Evolutionary conservation across 345 rosid genomes (phyloP).

Genomic region (Eucalyptus paniculata): DNA sequence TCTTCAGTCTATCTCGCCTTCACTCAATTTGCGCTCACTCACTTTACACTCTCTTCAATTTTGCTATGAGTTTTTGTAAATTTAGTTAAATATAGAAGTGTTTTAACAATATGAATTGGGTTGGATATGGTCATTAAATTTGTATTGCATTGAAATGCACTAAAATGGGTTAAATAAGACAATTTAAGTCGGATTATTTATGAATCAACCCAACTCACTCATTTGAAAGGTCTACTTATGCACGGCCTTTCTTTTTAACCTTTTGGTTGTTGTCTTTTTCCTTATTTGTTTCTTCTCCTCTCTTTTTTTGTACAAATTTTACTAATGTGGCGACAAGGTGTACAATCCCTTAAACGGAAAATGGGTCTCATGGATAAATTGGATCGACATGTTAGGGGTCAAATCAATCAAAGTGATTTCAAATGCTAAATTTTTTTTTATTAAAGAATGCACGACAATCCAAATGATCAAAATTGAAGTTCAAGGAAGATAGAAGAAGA

Average conservation of each 20-base stretch:
- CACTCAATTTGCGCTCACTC: accelerated
- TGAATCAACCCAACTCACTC: not conserved
- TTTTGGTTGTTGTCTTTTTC: not conserved
- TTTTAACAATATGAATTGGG: too few species aligned
- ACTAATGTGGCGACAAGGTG: not conserved
- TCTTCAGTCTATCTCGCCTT: not conserved
- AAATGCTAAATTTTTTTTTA: not conserved
- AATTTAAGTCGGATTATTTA: too few species aligned
- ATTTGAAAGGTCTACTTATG: too few species aligned
- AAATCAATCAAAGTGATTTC: not conserved
- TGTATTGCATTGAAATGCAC: too few species aligned
- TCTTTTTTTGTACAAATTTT: not conserved
- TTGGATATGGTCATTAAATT: too few species aligned
- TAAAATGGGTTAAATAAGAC: too few species aligned
- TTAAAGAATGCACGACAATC: not conserved
- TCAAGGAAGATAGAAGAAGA: not conserved
- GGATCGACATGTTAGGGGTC: not conserved
- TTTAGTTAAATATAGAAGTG: too few species aligned
- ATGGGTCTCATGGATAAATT: not conserved
- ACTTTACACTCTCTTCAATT: not conserved
- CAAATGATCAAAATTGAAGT: not conserved
- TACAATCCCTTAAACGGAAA: not conserved
- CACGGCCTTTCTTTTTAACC: not conserved
- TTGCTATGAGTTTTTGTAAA: too few species aligned
- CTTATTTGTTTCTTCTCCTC: not conserved